These are phyloP conservation scores for Pythium rishiriense DNA, from an alignment of 352 stramenopile genomes.

Conservation along the genomic window DNA sequence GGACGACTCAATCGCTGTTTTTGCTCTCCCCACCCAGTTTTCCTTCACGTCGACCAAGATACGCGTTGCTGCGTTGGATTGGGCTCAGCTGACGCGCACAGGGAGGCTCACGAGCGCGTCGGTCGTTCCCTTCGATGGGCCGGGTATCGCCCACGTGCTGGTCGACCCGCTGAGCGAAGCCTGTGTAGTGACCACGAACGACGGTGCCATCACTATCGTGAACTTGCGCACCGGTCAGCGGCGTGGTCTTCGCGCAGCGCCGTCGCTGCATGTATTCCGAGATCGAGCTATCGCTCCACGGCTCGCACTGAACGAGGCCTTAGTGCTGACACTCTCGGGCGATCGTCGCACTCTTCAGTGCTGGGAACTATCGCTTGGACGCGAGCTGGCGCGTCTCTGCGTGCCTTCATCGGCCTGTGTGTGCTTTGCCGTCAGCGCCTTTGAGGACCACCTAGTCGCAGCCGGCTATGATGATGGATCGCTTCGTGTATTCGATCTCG, in stretches of 20 bases:
- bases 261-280: background rate
- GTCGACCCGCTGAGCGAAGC: constrained; percentile 43
- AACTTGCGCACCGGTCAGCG: constrained; percentile 29
- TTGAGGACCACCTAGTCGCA: constrained; percentile 29
- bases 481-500: constrained; percentile 55
- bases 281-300: background rate
- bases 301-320: constrained; percentile 28
- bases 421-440: constrained; percentile 38
- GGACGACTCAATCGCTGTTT: constrained; percentile 36
- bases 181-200: constrained; percentile 33
- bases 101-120: constrained; percentile 38
- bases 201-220: constrained; percentile 38
- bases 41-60: constrained; percentile 24
- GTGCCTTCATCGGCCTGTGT: constrained; percentile 31
- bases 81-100: constrained; percentile 37
- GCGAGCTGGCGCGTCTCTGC: constrained; percentile 44
- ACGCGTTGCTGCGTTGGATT: constrained; percentile 34
- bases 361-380: constrained; percentile 41
- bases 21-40: constrained; percentile 40
- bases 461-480: constrained; percentile 50
- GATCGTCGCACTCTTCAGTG: constrained; percentile 35
- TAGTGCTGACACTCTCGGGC: constrained; percentile 37
- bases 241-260: background rate
- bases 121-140: constrained; percentile 25
- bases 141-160: constrained; percentile 33